A percentile compares a stretch with the other conserved stretches of the same genome.
phyloP scores from a whole-genome alignment of 1,284 basidiomycete species.

The Sphaerobolus stellatus region DNA sequence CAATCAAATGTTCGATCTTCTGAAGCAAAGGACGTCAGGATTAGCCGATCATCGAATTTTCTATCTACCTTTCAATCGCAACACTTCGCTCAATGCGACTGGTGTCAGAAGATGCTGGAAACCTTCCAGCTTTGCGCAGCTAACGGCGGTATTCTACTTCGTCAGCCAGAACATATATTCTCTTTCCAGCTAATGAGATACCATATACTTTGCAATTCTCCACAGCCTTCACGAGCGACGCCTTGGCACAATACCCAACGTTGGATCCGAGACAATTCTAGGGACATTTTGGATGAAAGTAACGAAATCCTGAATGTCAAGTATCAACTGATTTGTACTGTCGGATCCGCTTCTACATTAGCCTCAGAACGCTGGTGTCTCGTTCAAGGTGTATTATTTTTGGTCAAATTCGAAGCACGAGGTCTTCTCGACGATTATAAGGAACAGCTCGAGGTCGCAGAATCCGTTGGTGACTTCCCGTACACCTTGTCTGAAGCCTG shows the following conservation, averaged over 20 bases:
- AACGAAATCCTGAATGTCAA: slow-evolving; percentile 51
- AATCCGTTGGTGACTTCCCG: slow-evolving; percentile 29
- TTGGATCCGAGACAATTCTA: slow-evolving; percentile 36
- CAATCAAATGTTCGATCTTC: slow-evolving; percentile 48
- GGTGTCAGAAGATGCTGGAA: slow-evolving; percentile 25
- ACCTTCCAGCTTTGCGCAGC: slow-evolving; percentile 40
- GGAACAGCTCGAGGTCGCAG: slow-evolving; percentile 21
- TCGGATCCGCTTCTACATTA: slow-evolving; percentile 36
- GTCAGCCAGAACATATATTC: slow-evolving; percentile 54
- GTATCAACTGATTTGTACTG: slow-evolving; percentile 51
- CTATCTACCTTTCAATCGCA: slow-evolving; percentile 49
- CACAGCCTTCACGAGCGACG: slow-evolving; percentile 27
- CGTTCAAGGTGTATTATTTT: slow-evolving; percentile 39
- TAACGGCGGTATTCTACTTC: slow-evolving; percentile 42
- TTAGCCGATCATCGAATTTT: slow-evolving; percentile 48
- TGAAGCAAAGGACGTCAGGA: slow-evolving; percentile 43
- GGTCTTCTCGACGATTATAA: slow-evolving; percentile 6
- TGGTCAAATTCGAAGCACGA: slow-evolving; percentile 22
- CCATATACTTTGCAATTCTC: background rate
- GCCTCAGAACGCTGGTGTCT: slow-evolving; percentile 49
- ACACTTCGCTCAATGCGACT: slow-evolving; percentile 23
- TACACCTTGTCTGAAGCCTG: slow-evolving; percentile 31
- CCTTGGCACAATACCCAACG: slow-evolving; percentile 28
- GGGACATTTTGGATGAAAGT: slow-evolving; percentile 54
- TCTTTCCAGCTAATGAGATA: slow-evolving; percentile 48